Evolutionary conservation across 108 stramenopile species (phyloP).

Genomic region (Cyclotella sp.): DNA sequence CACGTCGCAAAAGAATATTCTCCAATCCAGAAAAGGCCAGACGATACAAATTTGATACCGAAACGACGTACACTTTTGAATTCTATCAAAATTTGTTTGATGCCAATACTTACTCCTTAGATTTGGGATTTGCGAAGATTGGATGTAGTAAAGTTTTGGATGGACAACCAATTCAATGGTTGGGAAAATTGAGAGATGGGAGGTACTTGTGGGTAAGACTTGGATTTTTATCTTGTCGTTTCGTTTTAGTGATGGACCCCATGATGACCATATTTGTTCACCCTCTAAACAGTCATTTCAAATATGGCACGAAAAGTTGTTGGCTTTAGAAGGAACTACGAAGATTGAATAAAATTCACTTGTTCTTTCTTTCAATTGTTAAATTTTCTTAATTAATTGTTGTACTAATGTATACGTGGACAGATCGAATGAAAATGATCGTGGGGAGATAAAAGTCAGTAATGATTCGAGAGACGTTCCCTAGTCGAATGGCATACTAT

Average conservation of each 20-base stretch:
- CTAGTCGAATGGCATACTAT: too few relatives aligned
- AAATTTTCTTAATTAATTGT: not conserved
- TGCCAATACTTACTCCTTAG: slow-evolving; percentile 39
- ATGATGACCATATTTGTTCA: not conserved
- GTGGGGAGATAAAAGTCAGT: too few relatives aligned
- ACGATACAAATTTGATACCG: slow-evolving; percentile 50
- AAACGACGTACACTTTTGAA: slow-evolving; percentile 62
- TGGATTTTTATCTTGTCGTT: not conserved
- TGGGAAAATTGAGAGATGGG: slow-evolving; percentile 55
- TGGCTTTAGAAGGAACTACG: not conserved
- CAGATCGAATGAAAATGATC: too few relatives aligned
- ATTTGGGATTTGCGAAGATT: slow-evolving; percentile 54
- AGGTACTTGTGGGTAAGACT: slow-evolving; percentile 49
- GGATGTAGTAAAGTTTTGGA: slow-evolving; percentile 40
- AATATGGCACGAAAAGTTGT: slow-evolving; percentile 55
- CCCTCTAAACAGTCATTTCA: slow-evolving; percentile 38
- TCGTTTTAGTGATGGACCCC: not conserved
- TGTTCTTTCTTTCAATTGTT: too few relatives aligned
- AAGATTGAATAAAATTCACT: not conserved
- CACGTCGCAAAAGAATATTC: slow-evolving; percentile 46
- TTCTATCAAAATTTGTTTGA: slow-evolving; percentile 63
- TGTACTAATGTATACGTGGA: too few relatives aligned
- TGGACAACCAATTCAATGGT: slow-evolving; percentile 61
- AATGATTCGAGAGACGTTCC: too few relatives aligned
- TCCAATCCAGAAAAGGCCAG: slow-evolving; percentile 33